These are phyloP conservation scores for Penicillium sp. DNA, from an alignment of 2,329 filamentous ascomycete species.

Conservation along the genomic window DNA sequence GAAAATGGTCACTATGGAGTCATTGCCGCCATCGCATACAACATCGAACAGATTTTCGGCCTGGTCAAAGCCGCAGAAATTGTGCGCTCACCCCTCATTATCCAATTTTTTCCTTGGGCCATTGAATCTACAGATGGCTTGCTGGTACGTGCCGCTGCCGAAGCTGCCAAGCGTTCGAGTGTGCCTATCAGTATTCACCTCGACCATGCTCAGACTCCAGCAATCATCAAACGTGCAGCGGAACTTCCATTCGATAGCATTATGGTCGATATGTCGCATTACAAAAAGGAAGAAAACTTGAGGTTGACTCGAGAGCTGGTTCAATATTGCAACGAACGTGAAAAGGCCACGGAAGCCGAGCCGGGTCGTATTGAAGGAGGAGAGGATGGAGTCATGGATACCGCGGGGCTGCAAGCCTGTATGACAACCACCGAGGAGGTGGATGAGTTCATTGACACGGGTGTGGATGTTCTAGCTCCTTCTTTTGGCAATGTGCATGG, in stretches of 20 bases:
- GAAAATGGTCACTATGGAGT: constrained; percentile 60
- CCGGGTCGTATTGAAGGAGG: constrained; percentile 70
- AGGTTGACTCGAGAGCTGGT: constrained; percentile 63
- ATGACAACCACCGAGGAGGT: constrained; percentile 69
- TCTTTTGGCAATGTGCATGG: constrained; percentile 76
- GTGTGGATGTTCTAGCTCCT: constrained; percentile 72
- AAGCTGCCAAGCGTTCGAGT: constrained; percentile 52
- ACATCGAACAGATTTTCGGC: constrained; percentile 69
- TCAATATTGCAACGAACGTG: constrained; percentile 56
- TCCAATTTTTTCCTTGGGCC: constrained; percentile 73
- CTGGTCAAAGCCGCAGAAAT: constrained; percentile 68
- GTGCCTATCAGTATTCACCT: constrained; percentile 64
- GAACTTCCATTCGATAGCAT: constrained; percentile 68
- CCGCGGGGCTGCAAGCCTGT: constrained; percentile 57
- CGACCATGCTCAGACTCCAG: constrained; percentile 64
- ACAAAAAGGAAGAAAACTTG: constrained; percentile 67
- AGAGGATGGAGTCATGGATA: constrained; percentile 72
- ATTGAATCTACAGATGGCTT: constrained; percentile 63
- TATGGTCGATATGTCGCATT: constrained; percentile 75
- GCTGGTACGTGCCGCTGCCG: constrained; percentile 50
- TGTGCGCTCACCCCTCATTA: constrained; percentile 68
- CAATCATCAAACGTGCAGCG: constrained; percentile 61
- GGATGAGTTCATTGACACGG: constrained; percentile 68
- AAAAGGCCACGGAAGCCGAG: constrained; percentile 70
- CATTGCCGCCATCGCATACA: constrained; percentile 53